Base-by-base conservation (phyloP, 352 stramenopile genomes). In the Globisporangium barbulae region DNA sequence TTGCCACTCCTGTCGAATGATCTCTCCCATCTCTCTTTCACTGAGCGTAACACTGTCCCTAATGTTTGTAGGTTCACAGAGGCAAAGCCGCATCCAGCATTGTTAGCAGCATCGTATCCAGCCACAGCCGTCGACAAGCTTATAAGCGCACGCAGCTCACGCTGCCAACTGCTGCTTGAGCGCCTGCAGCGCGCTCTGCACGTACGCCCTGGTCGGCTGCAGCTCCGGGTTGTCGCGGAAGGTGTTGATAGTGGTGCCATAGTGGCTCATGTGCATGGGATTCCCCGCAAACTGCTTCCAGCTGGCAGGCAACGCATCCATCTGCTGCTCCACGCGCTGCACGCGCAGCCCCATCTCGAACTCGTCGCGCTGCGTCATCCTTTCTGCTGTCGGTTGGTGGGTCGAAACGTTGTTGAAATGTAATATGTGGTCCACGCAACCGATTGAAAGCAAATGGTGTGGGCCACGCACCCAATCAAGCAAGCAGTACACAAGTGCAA, bases 1-100 rank as follows among this genome's bases (percentile, higher is more conserved):
- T 30, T 77, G 79, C 81, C 83, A 91, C 47, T 91, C 81, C 33
- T 91, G 79, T 19, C 55, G 49, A 9, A 88, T 70, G 19, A 90
- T 77, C 33, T 68, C 64, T 12, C 68, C 62, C 49, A 89, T 50
- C 60, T 90, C 83, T n/a, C 61, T 50, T 15, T 83, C 71, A 15
- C 42, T 83, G 31, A 89, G 33, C 6, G 61, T 47, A 39, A 56
- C 65, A 8, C 65, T 61, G 17, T 79, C 69, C 0, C 73, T 78
- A 39, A 39, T 13, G 39, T 17, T 3, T 48, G 6, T 3, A 17
- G 15, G 41, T 13, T 1, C 15, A n/a, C 10, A 44, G 8, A 57
- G 2, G 10, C 13, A 44, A 33, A 55, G n/a, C 25, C 22, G 10
- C 10, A 33, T 31, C 19, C 5, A 21, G 30, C 21, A 13, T 5